Evolutionary conservation across 108 stramenopile species (phyloP), one percentile per base, ranked within the genome.

Genomic region (Fragilariopsis cylindrus): DNA sequence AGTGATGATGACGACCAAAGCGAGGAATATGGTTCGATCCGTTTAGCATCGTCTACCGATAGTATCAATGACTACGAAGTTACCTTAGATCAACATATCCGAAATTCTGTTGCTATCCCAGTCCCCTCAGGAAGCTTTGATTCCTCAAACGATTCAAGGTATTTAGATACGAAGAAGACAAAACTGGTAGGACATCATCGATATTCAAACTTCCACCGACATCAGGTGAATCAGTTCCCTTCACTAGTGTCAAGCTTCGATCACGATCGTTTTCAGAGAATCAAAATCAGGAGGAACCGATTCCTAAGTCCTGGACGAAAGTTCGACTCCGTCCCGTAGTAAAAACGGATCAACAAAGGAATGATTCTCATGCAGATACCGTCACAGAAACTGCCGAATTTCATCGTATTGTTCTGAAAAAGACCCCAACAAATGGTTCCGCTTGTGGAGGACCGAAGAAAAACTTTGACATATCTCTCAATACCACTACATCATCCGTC

Each of bases 261-360:
- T 63, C 62, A 45, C 57, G 73, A 67, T 48, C 67, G 48, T 69
- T 78, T 7, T 30, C 65, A 11, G 74, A 78, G n/a, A 60, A 54
- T 57, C 67, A 74, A 48, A 44, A 67, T 1, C 62, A 70, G 40
- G 52, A 30, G 56, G 72, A 64, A 5, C 19, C 53, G 15, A 66
- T 81, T 53, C 80, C 80, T 52, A 18, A 69, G 8, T 72, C 82
- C 2, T 82, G 82, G 82, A 70, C 82, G 5, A 75, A 78, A 53
- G 82, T 82, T 18, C 77, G 74, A 48, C 71, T 82, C n/a, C 65
- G 76, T 9, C 70, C 56, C 6, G 72, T 73, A 41, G 44, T 30
- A 0, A 70, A 69, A 50, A 12, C 44, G 66, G 46, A 75, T 7
- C 30, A 30, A 15, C 43, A 21, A 45, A 63, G 2, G 39, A 13